phyloP scores from a whole-genome alignment of 108 stramenopile genomes.

The Asterionellopsis glacialis region DNA sequence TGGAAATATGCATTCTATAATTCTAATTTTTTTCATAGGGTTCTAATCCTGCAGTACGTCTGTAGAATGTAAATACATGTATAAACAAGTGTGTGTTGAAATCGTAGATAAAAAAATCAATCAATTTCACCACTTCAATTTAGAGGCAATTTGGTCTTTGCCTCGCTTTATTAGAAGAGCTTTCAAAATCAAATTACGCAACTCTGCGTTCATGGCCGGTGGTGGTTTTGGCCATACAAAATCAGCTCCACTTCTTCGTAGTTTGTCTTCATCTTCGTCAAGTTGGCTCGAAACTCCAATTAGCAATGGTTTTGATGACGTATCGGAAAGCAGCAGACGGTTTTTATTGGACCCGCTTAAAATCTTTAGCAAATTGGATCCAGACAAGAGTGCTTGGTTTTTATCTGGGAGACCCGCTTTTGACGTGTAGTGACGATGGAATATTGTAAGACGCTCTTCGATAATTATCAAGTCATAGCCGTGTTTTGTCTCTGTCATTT shows the following conservation, averaged over 20 bases:
- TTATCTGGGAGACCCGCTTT: not conserved
- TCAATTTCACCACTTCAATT: not conserved
- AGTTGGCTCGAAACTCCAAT: slow-evolving; percentile 54
- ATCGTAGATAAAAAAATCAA: no score
- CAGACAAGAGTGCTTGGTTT: slow-evolving; percentile 1
- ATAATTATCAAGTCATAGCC: slow-evolving; percentile 63
- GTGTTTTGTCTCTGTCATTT: slow-evolving; percentile 22
- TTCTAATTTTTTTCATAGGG: no score
- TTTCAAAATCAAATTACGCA: slow-evolving; percentile 41
- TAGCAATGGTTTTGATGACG: slow-evolving; percentile 21
- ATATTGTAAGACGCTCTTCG: slow-evolving; percentile 48
- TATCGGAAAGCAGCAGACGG: not conserved
- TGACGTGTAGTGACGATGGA: slow-evolving; percentile 8
- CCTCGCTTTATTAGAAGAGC: slow-evolving; percentile 38
- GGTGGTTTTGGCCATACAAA: slow-evolving; percentile 64
- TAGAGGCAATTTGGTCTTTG: slow-evolving; percentile 1
- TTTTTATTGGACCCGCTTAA: not conserved
- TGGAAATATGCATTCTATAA: no score
- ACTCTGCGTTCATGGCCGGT: slow-evolving; percentile 38
- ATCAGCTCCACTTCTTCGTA: slow-evolving; percentile 48
- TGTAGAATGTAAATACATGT: no score
- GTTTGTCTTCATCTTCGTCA: slow-evolving; percentile 25
- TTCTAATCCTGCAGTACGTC: no score
- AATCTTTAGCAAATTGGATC: slow-evolving; percentile 2
- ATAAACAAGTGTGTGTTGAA: no score